Evolutionary conservation across 495 filamentous ascomycete genomes (phyloP), one percentile per base, ranked within the genome.

Genomic region (Neurospora terricola): DNA sequence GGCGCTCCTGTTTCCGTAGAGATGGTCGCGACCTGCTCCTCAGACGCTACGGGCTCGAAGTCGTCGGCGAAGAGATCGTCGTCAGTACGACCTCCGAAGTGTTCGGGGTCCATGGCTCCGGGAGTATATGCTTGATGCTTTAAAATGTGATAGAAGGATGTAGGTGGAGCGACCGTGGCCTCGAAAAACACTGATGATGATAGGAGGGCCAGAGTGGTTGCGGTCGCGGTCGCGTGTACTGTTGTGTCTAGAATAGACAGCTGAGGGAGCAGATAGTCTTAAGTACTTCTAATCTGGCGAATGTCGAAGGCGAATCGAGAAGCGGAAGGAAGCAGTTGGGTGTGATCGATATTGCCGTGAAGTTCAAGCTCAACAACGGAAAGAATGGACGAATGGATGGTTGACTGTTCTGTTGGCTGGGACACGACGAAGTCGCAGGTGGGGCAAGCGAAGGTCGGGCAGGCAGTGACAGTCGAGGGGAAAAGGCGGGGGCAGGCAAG

Each of bases 1-100:
- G 69, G 71, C 14, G 69, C 23, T 23, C 39, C 66, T 42, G 43
- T 34, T 40, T 59, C 73, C 38, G 66, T 62, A 16, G 37, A 68
- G 37, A 70, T 6, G 54, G 6, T 71, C 21, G 69, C 12, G 1
- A 45, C 23, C 70, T 77, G 72, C 12, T 80, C 71, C 27, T 76
- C 75, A 42, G 68, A 38, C 0, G 73, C 73, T 30, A 85, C 78
- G 18, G 82, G 83, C 75, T 86, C 85, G 69, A 85, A 85, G 68
- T 86, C 85, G 70, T 86, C 85, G 8, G 83, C 80, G 69, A 86
- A 86, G 73, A 86, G 80, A 72, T 86, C 85, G 71, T 86, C 85
- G 74, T 86, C 85, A 43, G 85, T 86, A 16, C 85, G 77, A 38
- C 85, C 85, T 72, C 82, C 82, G 42, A 86, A 86, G 73, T 86